phyloP scores from a whole-genome alignment of 2,329 filamentous ascomycete genomes.

The Fonsecaea pedrosoi region DNA sequence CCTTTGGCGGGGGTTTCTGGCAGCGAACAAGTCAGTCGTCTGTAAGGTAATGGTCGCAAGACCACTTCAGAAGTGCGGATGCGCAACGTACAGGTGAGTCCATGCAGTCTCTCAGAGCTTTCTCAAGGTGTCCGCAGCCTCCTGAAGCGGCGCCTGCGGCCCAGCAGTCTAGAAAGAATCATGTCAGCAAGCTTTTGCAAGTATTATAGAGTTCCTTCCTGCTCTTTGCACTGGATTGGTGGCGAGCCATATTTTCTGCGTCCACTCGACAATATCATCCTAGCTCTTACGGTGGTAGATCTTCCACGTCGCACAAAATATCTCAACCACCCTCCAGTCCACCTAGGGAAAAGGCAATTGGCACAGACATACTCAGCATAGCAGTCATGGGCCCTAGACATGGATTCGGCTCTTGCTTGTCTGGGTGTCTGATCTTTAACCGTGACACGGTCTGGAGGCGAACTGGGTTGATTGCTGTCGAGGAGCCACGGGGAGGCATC shows the following conservation, averaged over 20 bases:
- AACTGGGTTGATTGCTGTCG: conserved; percentile 54
- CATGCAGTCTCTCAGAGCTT: conserved; percentile 73
- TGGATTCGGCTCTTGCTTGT: conserved; percentile 67
- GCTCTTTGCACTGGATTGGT: neutral
- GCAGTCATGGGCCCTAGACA: conserved; percentile 71
- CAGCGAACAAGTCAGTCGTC: conserved; percentile 10
- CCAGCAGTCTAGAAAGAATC: conserved; percentile 52
- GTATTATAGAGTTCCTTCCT: neutral
- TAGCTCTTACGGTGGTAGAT: neutral
- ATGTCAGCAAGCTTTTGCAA: conserved; percentile 25
- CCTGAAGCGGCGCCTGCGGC: conserved; percentile 51
- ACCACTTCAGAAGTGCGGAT: neutral
- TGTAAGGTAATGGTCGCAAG: conserved; percentile 20
- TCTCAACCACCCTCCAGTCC: neutral
- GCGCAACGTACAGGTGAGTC: conserved; percentile 71
- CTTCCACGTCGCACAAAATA: neutral
- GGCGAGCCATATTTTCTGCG: neutral
- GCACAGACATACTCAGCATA: conserved; percentile 63
- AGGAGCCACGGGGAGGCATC: conserved; percentile 53
- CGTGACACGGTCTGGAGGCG: conserved; percentile 57
- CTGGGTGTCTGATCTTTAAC: conserved; percentile 69
- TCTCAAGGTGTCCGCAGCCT: conserved; percentile 66
- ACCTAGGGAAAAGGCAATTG: neutral
- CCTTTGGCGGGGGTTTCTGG: conserved; percentile 60
- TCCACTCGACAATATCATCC: neutral